phyloP scores from a whole-genome alignment of 257 asterid species.

The Solanum habrochaites region DNA sequence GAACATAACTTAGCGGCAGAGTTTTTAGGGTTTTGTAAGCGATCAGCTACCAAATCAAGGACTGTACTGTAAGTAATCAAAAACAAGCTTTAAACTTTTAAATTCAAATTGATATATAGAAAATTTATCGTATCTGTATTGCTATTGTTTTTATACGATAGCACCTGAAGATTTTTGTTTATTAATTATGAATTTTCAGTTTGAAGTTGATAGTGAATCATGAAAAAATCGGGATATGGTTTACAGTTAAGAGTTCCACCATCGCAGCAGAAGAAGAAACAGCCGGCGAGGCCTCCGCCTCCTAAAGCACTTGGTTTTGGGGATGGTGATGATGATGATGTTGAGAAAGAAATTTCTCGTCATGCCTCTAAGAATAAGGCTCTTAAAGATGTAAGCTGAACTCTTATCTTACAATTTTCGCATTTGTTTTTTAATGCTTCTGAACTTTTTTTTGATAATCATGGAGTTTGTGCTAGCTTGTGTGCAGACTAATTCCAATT shows the following conservation, averaged over 20 bases:
- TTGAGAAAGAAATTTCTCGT: constrained; percentile 72
- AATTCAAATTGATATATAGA: neutral
- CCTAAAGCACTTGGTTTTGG: constrained; percentile 44
- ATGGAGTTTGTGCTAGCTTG: neutral
- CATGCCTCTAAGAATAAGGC: constrained; percentile 78
- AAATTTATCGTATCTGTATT: neutral
- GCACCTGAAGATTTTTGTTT: neutral
- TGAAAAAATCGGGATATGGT: constrained; percentile 53
- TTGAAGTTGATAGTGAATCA: neutral
- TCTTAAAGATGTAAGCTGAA: constrained; percentile 54
- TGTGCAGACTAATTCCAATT: neutral
- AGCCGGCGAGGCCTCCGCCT: constrained; percentile 42
- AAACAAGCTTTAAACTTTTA: neutral
- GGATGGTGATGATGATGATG: constrained; percentile 51
- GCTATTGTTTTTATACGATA: neutral
- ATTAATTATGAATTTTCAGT: neutral
- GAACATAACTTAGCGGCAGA: neutral
- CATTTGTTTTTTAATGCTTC: neutral
- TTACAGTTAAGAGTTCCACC: constrained; percentile 76
- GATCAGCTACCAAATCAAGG: neutral
- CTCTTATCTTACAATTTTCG: neutral
- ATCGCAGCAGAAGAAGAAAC: constrained; percentile 63
- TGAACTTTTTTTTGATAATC: too few relatives aligned
- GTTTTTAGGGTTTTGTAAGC: neutral
- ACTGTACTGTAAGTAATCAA: neutral